These are phyloP conservation scores for Suillus bovinus DNA, from an alignment of 768 basidiomycete species.

Conservation along the genomic window DNA sequence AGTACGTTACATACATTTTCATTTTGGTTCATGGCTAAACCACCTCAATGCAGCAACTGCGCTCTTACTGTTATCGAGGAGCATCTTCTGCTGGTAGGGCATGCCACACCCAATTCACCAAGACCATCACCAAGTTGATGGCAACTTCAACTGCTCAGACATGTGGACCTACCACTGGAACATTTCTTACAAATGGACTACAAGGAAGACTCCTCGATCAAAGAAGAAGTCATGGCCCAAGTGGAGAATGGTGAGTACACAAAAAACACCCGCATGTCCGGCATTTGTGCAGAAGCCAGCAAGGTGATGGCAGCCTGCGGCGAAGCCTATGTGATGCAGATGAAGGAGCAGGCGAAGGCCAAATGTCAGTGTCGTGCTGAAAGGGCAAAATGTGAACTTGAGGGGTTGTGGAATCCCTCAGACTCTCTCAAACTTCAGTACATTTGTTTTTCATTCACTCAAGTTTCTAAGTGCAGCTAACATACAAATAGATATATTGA, in stretches of 20 bases:
- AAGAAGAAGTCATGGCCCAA: not conserved
- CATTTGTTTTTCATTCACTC: not conserved
- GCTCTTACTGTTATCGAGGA: not conserved
- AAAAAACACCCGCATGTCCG: not conserved
- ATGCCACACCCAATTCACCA: not conserved
- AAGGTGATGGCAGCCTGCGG: not conserved
- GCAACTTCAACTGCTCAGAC: not conserved
- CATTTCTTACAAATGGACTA: slow-evolving; percentile 1
- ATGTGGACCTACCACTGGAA: not conserved
- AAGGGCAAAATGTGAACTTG: not conserved
- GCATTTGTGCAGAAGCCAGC: not conserved
- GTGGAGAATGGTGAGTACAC: not conserved
- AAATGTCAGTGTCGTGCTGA: not conserved
- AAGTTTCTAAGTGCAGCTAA: not conserved
- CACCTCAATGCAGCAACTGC: not conserved
- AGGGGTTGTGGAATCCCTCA: not conserved
- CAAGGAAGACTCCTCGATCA: not conserved
- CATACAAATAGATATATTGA: not conserved
- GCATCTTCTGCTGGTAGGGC: not conserved
- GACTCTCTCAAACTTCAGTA: not conserved
- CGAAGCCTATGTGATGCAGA: not conserved
- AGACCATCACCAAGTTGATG: slow-evolving; percentile 4
- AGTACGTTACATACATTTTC: not conserved
- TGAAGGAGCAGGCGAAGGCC: not conserved
- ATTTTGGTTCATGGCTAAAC: too few relatives aligned